Percentiles rank a stretch among this genome's conserved stretches.
phyloP scores from a whole-genome alignment of 2,329 filamentous ascomycete species.

The Penicillium sp. region DNA sequence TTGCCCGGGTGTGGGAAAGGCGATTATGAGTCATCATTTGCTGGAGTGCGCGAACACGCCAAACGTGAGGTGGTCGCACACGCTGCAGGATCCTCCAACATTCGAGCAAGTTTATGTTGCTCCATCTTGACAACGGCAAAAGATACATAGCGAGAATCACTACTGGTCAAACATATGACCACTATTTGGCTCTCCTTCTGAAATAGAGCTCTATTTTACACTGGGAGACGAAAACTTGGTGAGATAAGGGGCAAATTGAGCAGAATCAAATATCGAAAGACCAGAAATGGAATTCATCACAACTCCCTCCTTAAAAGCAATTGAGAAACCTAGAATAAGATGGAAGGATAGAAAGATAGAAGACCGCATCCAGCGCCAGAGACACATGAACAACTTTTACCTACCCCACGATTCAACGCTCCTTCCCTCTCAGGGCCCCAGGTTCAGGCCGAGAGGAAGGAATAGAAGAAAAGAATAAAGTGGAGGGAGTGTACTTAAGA shows the following conservation, averaged over 20 bases:
- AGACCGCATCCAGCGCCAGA: conserved; percentile 16
- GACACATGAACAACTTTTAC: conserved; percentile 20
- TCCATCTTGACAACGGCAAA: no score
- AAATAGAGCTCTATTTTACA: conserved; percentile 25
- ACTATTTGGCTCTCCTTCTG: no score
- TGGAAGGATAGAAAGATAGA: conserved; percentile 8
- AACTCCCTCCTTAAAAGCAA: conserved; percentile 13
- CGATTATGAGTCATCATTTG: background rate
- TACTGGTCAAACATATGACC: no score
- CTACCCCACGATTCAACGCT: conserved; percentile 11
- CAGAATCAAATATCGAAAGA: conserved; percentile 6
- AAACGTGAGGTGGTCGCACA: no score
- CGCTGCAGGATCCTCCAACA: background rate
- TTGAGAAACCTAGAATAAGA: background rate
- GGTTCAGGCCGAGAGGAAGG: background rate
- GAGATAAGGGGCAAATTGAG: background rate
- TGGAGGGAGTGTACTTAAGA: conserved; percentile 12
- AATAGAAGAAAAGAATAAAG: conserved; percentile 3
- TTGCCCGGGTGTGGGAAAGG: no score
- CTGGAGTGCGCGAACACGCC: no score
- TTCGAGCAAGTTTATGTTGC: background rate
- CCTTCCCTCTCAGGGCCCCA: background rate
- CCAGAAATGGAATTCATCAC: conserved; percentile 16
- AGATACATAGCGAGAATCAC: no score
- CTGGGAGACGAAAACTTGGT: background rate